Evolutionary conservation across 2,329 filamentous ascomycete genomes (phyloP).

Genomic region (Apiospora saccharicola): DNA sequence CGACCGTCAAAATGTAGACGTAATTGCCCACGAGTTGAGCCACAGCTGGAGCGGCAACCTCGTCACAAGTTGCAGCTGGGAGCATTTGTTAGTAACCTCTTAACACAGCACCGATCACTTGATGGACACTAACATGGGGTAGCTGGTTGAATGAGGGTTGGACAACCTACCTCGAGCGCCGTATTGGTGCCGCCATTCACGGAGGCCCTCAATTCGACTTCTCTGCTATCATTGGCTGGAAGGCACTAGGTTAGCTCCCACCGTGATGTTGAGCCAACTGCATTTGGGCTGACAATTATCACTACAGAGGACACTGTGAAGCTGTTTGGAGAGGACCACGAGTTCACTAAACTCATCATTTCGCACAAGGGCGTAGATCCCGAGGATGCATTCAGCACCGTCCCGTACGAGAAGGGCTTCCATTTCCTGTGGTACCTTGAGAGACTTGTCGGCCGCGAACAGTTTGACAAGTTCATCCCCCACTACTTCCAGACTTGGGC

Average conservation of each 20-base stretch:
- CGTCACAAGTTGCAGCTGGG: constrained; percentile 80
- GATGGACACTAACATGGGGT: neutral
- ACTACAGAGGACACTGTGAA: constrained; percentile 75
- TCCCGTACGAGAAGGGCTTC: constrained; percentile 97
- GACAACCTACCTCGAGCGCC: constrained; percentile 93
- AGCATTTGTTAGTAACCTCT: constrained; percentile 68
- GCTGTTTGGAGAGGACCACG: constrained; percentile 81
- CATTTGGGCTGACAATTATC: neutral
- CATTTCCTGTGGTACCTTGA: constrained; percentile 93
- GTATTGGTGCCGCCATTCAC: constrained; percentile 79
- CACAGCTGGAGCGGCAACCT: constrained; percentile 90
- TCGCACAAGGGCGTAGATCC: constrained; percentile 91
- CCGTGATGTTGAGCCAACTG: neutral
- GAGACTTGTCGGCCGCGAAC: constrained; percentile 80
- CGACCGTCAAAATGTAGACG: constrained; percentile 89
- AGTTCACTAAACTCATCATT: constrained; percentile 91
- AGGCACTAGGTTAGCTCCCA: constrained; percentile 67
- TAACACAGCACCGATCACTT: neutral
- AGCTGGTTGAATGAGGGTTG: constrained; percentile 81
- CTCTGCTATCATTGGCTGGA: constrained; percentile 96
- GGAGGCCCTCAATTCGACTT: constrained; percentile 90
- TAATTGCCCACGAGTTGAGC: constrained; percentile 79
- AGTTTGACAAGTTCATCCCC: constrained; percentile 94
- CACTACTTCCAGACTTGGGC: constrained; percentile 91
- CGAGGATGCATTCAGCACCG: constrained; percentile 90